phyloP scores from a whole-genome alignment of 306 rosid genomes.

The Acmispon strigosus region DNA sequence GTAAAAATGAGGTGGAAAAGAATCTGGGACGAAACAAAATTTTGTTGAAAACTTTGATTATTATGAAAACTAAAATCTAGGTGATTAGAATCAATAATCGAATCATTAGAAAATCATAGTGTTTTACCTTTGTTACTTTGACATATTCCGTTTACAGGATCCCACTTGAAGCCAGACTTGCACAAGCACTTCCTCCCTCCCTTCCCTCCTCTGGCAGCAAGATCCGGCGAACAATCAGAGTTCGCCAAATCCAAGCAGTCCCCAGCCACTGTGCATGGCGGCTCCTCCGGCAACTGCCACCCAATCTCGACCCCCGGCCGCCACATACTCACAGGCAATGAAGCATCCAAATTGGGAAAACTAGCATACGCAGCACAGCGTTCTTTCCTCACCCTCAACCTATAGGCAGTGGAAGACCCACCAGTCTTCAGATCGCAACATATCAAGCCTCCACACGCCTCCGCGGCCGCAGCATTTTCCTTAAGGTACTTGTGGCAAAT shows the following conservation, averaged over 20 bases:
- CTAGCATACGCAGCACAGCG: conserved; percentile 31
- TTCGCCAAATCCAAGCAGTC: conserved; percentile 21
- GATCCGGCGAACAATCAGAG: conserved; percentile 27
- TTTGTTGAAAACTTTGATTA: no score
- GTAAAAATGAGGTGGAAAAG: no score
- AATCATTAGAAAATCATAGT: no score
- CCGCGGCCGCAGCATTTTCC: neutral
- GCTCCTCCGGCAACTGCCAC: conserved; percentile 36
- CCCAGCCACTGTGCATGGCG: neutral
- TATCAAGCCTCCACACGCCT: neutral
- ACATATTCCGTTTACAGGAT: conserved; percentile 27
- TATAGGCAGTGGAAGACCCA: conserved; percentile 20
- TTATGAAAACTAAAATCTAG: no score
- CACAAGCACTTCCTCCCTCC: conserved; percentile 30
- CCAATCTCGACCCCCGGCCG: conserved; percentile 38
- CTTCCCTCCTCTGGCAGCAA: neutral
- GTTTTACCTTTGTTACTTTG: conserved; percentile 15
- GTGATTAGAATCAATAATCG: no score
- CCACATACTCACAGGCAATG: conserved; percentile 22
- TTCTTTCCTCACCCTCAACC: conserved; percentile 22
- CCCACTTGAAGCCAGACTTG: conserved; percentile 34
- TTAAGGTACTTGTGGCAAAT: conserved; percentile 20
- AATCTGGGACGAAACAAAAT: no score
- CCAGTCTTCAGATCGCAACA: conserved; percentile 27
- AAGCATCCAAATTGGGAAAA: conserved; percentile 25